Evolutionary conservation across 2,329 filamentous ascomycete genomes (phyloP), one percentile per base, ranked within the genome.

Genomic region (Knufia petricola): DNA sequence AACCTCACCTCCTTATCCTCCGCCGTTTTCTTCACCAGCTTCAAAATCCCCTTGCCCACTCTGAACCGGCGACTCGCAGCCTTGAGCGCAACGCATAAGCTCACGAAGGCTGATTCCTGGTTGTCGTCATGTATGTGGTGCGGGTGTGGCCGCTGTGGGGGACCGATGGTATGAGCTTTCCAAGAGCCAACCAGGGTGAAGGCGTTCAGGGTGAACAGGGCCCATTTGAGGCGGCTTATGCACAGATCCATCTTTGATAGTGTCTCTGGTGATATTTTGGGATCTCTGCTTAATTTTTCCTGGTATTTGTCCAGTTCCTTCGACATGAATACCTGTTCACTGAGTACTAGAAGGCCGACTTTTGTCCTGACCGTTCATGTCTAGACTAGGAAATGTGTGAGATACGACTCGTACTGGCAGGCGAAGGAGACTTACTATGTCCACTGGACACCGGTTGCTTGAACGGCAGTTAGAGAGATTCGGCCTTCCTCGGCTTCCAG

Each of bases 351-450:
- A 49, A 50, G 52, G 15, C 52, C 52, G 3, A 52, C 40, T 12
- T n/a, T 50, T 44, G 37, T 66, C 63, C 47, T 63, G 61, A 9
- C 63, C 59, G 13, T 60, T 63, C 43, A 61, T 55, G 39, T 57
- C 58, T 15, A 61, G 58, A 51, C 64, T 67, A 37, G 24, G 17
- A 28, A 19, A 23, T 20, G n/a, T 26, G 19, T 7, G 17, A 19
- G 48, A 8, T 13, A 42, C 23, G 44, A 28, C 20, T 26, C 20
- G 36, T n/a, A n/a, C 28, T 26, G 19, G 1, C 13, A 13, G 10
- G 20, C 3, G 4, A 17, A 30, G 15, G 34, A 13, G 13, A 49
- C 59, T 55, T 55, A 64, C 63, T 58, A 61, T 17, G 59, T 52
- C 52, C 52, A 54, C 31, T 54, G 50, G 1, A 64, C 55, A 2